A percentile compares a stretch with the other conserved stretches of the same genome.
phyloP scores from a whole-genome alignment of 495 filamentous ascomycete genomes.

The Neurospora sp. region DNA sequence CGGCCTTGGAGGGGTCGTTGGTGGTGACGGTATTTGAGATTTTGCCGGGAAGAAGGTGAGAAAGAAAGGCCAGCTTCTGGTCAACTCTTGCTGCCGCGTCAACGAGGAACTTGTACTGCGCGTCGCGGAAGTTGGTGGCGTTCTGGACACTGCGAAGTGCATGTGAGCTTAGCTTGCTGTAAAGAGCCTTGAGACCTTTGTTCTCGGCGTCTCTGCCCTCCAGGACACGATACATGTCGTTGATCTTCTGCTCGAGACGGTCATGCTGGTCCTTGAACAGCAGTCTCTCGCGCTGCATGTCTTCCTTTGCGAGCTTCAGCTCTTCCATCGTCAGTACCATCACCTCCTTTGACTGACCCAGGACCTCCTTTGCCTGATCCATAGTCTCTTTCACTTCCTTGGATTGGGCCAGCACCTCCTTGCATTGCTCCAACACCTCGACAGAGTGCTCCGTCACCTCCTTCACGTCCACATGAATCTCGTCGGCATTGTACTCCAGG shows the following conservation, averaged over 20 bases:
- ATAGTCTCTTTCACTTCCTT: background rate
- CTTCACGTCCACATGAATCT: background rate
- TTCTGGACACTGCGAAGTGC: background rate
- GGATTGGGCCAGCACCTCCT: background rate
- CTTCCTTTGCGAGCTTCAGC: background rate
- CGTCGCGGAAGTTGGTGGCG: background rate
- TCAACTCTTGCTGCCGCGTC: background rate
- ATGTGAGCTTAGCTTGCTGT: background rate
- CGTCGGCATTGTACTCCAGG: background rate
- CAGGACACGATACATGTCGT: background rate
- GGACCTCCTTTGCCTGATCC: background rate
- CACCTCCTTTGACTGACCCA: background rate
- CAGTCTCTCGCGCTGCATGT: background rate
- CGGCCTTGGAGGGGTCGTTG: background rate
- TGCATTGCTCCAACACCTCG: background rate
- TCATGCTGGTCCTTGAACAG: background rate
- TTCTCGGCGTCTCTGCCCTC: background rate
- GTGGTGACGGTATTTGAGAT: background rate
- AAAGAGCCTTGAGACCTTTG: background rate
- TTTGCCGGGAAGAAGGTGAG: background rate
- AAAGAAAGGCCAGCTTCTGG: background rate
- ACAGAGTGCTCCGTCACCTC: background rate
- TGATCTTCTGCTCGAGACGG: background rate
- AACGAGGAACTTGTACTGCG: background rate
- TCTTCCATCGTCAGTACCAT: background rate